Evolutionary conservation across 768 basidiomycete species (phyloP).

Genomic region (Lactarius vividus): DNA sequence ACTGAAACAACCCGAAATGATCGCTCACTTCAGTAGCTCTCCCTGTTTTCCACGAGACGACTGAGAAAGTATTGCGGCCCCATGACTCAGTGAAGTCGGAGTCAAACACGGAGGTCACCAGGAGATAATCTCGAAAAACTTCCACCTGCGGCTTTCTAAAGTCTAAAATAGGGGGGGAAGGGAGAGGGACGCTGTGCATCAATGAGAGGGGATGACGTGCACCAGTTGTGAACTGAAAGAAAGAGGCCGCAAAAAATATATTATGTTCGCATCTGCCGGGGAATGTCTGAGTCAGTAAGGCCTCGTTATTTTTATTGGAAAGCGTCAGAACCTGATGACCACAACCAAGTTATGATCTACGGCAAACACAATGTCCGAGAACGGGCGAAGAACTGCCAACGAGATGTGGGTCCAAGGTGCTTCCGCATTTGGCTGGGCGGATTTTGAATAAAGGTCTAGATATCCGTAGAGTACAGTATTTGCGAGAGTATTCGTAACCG

Average conservation of each 20-base stretch:
- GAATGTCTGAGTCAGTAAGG: neutral
- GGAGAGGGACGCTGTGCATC: conserved; percentile 3
- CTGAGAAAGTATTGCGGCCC: neutral
- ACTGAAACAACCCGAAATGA: neutral
- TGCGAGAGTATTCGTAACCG: neutral
- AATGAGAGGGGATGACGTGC: conserved; percentile 12
- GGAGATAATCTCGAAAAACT: conserved; percentile 14
- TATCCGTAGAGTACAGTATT: conserved; percentile 7
- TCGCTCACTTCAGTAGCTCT: conserved; percentile 1
- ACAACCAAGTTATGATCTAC: conserved; percentile 19
- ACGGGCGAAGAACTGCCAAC: neutral
- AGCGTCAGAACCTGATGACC: conserved; percentile 4
- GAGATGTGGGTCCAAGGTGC: conserved; percentile 6
- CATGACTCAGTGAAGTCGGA: neutral
- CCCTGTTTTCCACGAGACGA: conserved; percentile 22
- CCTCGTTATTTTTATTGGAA: too few species aligned
- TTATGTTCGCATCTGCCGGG: neutral
- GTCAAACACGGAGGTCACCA: conserved; percentile 1
- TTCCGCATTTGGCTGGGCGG: neutral
- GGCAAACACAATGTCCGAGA: conserved; percentile 2
- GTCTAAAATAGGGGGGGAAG: neutral
- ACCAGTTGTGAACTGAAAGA: conserved; percentile 15
- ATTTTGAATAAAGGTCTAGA: conserved; percentile 6
- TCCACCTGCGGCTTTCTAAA: conserved; percentile 4
- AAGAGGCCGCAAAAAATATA: neutral